Conservation (phyloP, 768 basidiomycete genomes). For the Cyclocybe aegerita region DNA sequence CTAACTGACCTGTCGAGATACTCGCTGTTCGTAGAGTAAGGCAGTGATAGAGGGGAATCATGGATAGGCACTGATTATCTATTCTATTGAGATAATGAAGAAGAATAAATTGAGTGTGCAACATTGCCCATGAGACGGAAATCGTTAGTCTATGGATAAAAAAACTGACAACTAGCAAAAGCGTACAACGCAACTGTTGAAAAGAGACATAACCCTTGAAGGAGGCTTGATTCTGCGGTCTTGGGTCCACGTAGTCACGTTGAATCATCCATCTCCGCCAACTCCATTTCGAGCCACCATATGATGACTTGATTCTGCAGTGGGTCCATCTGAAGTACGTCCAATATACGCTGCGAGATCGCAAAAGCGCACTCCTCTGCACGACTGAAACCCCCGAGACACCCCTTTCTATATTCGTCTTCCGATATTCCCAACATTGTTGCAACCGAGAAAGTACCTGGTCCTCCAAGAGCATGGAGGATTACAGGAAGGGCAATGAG, state of each 20-base stretch:
- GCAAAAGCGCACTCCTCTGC: constrained; percentile 71
- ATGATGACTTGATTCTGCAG: constrained; percentile 33
- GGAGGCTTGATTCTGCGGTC: too few species aligned
- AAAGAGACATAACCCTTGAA: neutral
- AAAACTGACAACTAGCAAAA: too few species aligned
- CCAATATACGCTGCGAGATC: constrained; percentile 57
- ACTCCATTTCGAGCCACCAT: constrained; percentile 53
- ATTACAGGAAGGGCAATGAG: constrained; percentile 72
- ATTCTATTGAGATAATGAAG: neutral
- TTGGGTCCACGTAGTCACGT: too few species aligned
- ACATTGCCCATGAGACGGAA: neutral
- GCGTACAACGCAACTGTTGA: too few species aligned
- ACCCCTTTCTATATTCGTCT: constrained; percentile 64
- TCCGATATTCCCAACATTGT: constrained; percentile 58
- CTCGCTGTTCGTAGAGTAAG: too few species aligned
- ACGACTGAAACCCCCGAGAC: constrained; percentile 71
- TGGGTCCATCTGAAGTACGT: constrained; percentile 39
- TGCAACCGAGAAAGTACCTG: constrained; percentile 42
- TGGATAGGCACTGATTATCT: too few species aligned
- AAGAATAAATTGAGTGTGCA: neutral
- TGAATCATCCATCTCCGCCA: constrained; percentile 27
- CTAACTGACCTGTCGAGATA: too few species aligned
- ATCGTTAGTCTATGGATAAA: too few species aligned
- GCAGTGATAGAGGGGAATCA: too few species aligned
- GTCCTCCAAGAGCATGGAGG: constrained; percentile 44